Conservation (phyloP, 345 rosid species). For the Populus euphratica region DNA sequence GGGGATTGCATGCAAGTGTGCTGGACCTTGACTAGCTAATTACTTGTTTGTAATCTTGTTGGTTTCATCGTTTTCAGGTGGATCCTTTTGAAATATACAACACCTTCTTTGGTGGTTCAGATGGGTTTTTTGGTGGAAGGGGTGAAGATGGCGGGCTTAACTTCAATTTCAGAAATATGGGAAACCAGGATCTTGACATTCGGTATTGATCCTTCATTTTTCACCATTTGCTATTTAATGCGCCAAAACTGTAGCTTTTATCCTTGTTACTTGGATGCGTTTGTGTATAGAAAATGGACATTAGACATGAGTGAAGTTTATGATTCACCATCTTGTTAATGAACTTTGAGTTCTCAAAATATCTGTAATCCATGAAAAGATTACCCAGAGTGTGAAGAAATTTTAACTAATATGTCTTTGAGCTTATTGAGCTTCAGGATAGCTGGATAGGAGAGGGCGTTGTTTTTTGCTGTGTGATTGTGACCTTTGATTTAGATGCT, state of each 20-base stretch:
- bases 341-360: neutral
- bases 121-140: constrained; percentile 59
- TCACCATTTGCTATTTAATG: neutral
- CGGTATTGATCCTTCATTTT: constrained; percentile 37
- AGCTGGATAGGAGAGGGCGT: neutral
- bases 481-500: too few relatives aligned
- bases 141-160: constrained; percentile 52
- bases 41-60: constrained; percentile 1
- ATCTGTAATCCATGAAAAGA: neutral
- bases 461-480: neutral
- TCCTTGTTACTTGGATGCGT: neutral
- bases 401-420: neutral
- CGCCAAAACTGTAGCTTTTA: neutral
- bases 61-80: constrained; percentile 42
- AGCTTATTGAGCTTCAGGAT: neutral
- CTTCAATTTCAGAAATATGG: constrained; percentile 52
- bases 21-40: neutral
- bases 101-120: constrained; percentile 77
- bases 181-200: constrained; percentile 63
- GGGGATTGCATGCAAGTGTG: too few relatives aligned
- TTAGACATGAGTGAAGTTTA: neutral
- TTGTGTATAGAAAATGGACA: neutral
- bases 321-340: neutral
- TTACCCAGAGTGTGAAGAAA: neutral
- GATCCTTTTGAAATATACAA: constrained; percentile 82